phyloP scores from a whole-genome alignment of 2,329 filamentous ascomycete genomes.

The Cryoendolithus antarcticus region DNA sequence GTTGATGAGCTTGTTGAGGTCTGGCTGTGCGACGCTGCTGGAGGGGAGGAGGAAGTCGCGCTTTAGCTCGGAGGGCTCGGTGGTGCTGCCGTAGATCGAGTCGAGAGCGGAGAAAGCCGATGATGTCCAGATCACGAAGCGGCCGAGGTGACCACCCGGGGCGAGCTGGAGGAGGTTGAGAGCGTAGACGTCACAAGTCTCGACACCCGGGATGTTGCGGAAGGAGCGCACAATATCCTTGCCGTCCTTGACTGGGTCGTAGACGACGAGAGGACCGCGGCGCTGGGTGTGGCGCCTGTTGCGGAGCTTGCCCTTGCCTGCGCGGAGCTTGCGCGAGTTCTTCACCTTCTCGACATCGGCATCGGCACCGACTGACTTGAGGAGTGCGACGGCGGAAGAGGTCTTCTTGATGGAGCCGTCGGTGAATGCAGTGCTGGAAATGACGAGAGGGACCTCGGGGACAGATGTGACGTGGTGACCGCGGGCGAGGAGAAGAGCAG shows the following conservation, averaged over 20 bases:
- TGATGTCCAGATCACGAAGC: constrained; percentile 98
- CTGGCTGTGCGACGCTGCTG: constrained; percentile 85
- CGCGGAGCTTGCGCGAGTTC: constrained; percentile 89
- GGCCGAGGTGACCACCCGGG: constrained; percentile 94
- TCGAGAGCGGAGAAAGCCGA: constrained; percentile 93
- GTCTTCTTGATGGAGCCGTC: constrained; percentile 75
- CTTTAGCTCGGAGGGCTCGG: constrained; percentile 81
- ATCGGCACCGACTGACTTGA: constrained; percentile 83
- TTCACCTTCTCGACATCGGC: constrained; percentile 91
- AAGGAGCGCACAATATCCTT: constrained; percentile 88
- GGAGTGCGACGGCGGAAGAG: constrained; percentile 69
- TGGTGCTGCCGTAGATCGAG: constrained; percentile 91
- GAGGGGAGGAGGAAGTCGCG: constrained; percentile 97
- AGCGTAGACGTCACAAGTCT: constrained; percentile 85
- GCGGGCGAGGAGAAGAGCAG: constrained; percentile 89
- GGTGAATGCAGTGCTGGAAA: constrained; percentile 83
- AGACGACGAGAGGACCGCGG: constrained; percentile 94
- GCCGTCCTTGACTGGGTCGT: constrained; percentile 90
- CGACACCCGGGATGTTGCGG: constrained; percentile 98
- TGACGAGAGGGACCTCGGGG: constrained; percentile 91
- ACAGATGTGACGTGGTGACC: constrained; percentile 89
- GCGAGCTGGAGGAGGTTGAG: constrained; percentile 99
- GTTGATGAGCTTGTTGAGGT: constrained; percentile 98
- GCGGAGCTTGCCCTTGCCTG: constrained; percentile 97
- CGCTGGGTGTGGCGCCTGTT: constrained; percentile 94